Percentiles rank a stretch among this genome's conserved stretches.
phyloP scores from a whole-genome alignment of 805 yeast genomes.

The Monosporozyma aerobia region DNA sequence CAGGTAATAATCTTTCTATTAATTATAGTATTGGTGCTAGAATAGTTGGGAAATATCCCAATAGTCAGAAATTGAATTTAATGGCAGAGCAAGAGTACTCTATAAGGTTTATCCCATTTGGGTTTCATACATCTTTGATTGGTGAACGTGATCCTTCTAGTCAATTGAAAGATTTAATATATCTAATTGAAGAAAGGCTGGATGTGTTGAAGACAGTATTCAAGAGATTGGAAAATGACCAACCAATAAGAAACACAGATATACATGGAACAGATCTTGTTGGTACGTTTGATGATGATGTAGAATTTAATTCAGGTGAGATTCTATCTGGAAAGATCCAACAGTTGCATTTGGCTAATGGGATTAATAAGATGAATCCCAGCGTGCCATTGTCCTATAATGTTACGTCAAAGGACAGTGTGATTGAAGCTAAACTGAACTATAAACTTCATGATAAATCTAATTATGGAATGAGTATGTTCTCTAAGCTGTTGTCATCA shows the following conservation, averaged over 20 bases:
- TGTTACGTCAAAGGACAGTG: not conserved
- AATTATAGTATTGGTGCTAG: conserved; percentile 47
- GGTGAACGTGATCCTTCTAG: conserved; percentile 7
- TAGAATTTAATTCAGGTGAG: conserved; percentile 16
- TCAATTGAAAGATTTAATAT: conserved; percentile 9
- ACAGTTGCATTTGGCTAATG: conserved; percentile 17
- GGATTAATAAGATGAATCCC: not conserved
- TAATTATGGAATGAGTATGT: not conserved
- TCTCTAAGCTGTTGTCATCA: conserved; percentile 1
- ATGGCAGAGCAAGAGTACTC: conserved; percentile 16
- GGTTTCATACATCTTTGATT: conserved; percentile 10
- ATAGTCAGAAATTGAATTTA: conserved; percentile 12
- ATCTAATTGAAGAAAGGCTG: conserved; percentile 11
- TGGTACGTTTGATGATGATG: conserved; percentile 19
- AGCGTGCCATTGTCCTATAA: conserved; percentile 2
- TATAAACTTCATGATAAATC: conserved; percentile 9
- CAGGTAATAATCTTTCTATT: conserved; percentile 31
- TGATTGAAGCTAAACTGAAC: conserved; percentile 12
- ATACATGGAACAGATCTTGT: conserved; percentile 23
- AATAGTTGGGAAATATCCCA: conserved; percentile 38
- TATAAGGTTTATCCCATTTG: conserved; percentile 26
- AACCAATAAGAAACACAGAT: conserved; percentile 11
- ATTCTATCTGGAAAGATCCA: conserved; percentile 20
- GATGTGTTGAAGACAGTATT: conserved; percentile 8
- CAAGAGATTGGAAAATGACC: conserved; percentile 8